Base-by-base conservation (phyloP, 139 green algal species). In the Coelastrella sp. region DNA sequence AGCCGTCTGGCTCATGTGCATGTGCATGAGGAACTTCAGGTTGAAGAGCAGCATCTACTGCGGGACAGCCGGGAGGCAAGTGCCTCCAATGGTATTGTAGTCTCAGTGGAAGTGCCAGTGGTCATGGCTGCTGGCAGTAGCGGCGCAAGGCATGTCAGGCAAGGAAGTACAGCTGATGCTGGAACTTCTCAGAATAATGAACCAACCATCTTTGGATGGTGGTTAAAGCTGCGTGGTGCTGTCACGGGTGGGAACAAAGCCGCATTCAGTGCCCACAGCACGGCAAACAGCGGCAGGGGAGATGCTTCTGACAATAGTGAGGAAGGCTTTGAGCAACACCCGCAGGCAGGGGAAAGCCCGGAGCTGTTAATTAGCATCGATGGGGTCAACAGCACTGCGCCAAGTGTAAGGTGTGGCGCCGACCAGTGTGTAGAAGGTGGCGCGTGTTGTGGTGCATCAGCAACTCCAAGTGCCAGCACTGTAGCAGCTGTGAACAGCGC, bases 1-100 rank as follows among this genome's bases (percentile, higher is more conserved):
- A 43, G 62, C 9, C 78, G 78, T 11, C 62, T 84, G 41, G 60
- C 62, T 5, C 23, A 43, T 7, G 78, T 76, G 9, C 59, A 62
- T 45, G 78, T 84, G 17, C 25, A 51, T 11, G 78, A 84, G 13
- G 78, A 62, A 43, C 7, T 62, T 40, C 53, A 32, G 15, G 78
- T 84, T 15, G 50, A 68, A 41, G 73, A 81, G 73, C 73, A 81
- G 35, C 73, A 81, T 30, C 21, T 35, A 2, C 19, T 81, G 50
- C 32, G 67, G 15, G 73, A 19, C 30, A 37, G 38, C 21, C 35
- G 21, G 7, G 6, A 64, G 67, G 32, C 40, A 9, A 30, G 11
- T 8, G 40, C 27, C 6, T 37, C 21, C 9, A 79, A 35, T 2
- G 75, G 51, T 1, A 37, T 82, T 0, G 23, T 82, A 25, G 53